A percentile compares a stretch with the other conserved stretches of the same genome.
phyloP scores from a whole-genome alignment of 2,329 filamentous ascomycete genomes.

The Alternaria gansuensis region DNA sequence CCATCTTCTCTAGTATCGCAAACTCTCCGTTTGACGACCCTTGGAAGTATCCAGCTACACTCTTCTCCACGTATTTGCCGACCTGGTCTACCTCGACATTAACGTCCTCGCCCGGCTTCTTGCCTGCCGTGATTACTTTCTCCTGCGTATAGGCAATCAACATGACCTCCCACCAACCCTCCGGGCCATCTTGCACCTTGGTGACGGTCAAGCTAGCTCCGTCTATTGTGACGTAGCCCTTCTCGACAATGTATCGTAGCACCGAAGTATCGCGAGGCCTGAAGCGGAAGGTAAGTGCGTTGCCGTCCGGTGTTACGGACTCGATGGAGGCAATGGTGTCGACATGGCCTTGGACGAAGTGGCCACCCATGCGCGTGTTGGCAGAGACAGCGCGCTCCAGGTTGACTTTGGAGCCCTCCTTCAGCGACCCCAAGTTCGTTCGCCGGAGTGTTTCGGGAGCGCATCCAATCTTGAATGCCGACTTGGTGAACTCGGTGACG shows the following conservation, averaged over 20 bases:
- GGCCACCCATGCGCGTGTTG: slow-evolving; percentile 93
- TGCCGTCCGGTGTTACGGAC: slow-evolving; percentile 80
- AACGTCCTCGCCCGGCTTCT: slow-evolving; percentile 80
- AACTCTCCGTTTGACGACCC: slow-evolving; percentile 62
- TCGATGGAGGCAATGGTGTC: slow-evolving; percentile 85
- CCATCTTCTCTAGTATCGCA: slow-evolving; percentile 62
- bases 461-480: slow-evolving; percentile 86
- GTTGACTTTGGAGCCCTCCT: slow-evolving; percentile 76
- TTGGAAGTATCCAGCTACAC: slow-evolving; percentile 80
- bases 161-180: slow-evolving; percentile 95
- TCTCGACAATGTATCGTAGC: slow-evolving; percentile 90
- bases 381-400: slow-evolving; percentile 93
- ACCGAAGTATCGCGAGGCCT: slow-evolving; percentile 73
- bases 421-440: slow-evolving; percentile 86
- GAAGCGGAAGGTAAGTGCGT: slow-evolving; percentile 87
- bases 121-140: slow-evolving; percentile 82
- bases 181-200: slow-evolving; percentile 77
- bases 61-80: slow-evolving; percentile 89
- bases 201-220: slow-evolving; percentile 95
- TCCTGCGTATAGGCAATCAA: slow-evolving; percentile 96
- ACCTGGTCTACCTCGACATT: slow-evolving; percentile 95
- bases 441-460: slow-evolving; percentile 95
- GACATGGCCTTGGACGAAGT: slow-evolving; percentile 98
- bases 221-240: slow-evolving; percentile 94
- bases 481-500: slow-evolving; percentile 73